Conservation (phyloP, 768 basidiomycete species). For the Macrolepiota dolichaula region DNA sequence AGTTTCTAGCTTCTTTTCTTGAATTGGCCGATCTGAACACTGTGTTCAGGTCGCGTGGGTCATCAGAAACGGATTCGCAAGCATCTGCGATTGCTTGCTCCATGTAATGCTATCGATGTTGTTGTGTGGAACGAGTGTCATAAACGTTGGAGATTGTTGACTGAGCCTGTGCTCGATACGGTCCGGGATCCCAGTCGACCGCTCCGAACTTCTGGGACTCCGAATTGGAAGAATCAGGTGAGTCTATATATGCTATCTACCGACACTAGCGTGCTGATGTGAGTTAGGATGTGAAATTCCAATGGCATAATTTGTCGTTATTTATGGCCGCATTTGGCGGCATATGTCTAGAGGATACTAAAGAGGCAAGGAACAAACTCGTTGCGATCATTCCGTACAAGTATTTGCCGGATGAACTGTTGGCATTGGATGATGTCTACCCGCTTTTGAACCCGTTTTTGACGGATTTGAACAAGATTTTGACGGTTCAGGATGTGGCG, state of each 20-base stretch:
- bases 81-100: constrained; percentile 59
- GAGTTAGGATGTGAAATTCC: constrained; percentile 62
- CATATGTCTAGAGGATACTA: constrained; percentile 32
- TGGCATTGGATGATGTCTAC: constrained; percentile 55
- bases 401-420: constrained; percentile 68
- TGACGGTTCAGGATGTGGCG: constrained; percentile 59
- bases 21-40: constrained; percentile 9
- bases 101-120: constrained; percentile 62
- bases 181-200: constrained; percentile 26
- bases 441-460: constrained; percentile 66
- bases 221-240: constrained; percentile 26
- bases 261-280: not conserved
- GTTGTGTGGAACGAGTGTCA: constrained; percentile 85
- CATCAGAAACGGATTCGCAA: constrained; percentile 81
- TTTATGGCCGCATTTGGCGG: constrained; percentile 77
- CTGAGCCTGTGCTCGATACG: constrained; percentile 51
- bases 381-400: constrained; percentile 50
- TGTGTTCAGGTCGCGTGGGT: constrained; percentile 58
- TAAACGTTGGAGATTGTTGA: constrained; percentile 66
- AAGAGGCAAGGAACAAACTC: constrained; percentile 44
- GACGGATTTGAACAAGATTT: constrained; percentile 60
- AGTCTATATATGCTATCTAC: not conserved
- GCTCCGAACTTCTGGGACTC: constrained; percentile 22
- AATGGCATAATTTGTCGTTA: constrained; percentile 84
- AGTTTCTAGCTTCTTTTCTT: constrained; percentile 19